These are phyloP conservation scores for Chloris gayana DNA, from an alignment of 176 grass and related monocot genomes.

Conservation along the genomic window DNA sequence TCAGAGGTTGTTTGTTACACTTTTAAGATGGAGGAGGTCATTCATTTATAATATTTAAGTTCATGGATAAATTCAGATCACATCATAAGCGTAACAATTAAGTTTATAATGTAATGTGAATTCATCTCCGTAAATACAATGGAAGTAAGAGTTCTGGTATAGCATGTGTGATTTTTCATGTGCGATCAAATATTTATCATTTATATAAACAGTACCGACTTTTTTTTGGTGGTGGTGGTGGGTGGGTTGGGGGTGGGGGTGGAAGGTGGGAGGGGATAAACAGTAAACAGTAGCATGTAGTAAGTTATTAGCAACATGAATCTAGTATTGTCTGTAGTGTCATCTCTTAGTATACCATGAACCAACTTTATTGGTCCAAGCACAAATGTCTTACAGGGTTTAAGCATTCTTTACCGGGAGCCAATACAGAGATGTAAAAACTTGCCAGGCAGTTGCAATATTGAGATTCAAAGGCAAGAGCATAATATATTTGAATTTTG, in stretches of 20 bases:
- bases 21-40: neutral
- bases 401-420: neutral
- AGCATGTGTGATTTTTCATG: neutral
- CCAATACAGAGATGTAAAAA: constrained; percentile 4
- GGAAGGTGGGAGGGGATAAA: too few relatives aligned
- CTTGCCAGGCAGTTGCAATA: neutral
- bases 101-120: neutral
- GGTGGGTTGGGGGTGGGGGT: too few relatives aligned
- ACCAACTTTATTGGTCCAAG: neutral
- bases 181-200: neutral
- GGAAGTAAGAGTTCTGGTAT: neutral
- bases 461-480: neutral
- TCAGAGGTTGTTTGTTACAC: too few relatives aligned
- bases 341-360: neutral
- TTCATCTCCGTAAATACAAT: neutral
- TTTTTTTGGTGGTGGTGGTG: too few relatives aligned
- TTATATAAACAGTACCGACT: neutral
- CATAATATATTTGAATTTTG: constrained; percentile 5
- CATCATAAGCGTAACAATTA: neutral
- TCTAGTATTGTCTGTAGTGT: neutral
- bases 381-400: neutral
- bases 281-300: neutral
- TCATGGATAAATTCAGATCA: neutral
- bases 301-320: neutral
- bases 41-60: neutral